Conservation (phyloP, 768 basidiomycete species). For the Suillus cothurnatus region DNA sequence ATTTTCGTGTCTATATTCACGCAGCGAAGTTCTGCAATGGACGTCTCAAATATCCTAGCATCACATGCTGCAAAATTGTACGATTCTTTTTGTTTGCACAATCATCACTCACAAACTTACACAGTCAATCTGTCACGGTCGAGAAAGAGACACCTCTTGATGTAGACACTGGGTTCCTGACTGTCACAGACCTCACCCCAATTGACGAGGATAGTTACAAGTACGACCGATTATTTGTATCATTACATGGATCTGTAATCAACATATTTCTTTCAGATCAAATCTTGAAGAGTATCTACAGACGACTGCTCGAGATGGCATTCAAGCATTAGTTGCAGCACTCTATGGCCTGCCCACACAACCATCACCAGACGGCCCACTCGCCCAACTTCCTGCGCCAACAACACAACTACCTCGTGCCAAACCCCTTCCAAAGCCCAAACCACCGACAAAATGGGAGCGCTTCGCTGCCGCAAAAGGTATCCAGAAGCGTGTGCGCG, state of each 20-base stretch:
- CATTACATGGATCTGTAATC: neutral
- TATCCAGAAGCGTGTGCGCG: constrained; percentile 76
- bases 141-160: constrained; percentile 82
- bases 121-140: constrained; percentile 66
- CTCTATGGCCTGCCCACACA: constrained; percentile 84
- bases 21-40: constrained; percentile 48
- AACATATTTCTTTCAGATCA: constrained; percentile 44
- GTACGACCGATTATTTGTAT: constrained; percentile 42
- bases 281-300: constrained; percentile 83
- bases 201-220: constrained; percentile 84
- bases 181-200: constrained; percentile 86
- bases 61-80: constrained; percentile 74
- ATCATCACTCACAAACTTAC: constrained; percentile 8
- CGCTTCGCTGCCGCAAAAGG: constrained; percentile 93
- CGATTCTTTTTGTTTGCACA: constrained; percentile 25
- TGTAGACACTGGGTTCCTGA: constrained; percentile 80
- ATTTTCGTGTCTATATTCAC: constrained; percentile 4
- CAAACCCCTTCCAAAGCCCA: constrained; percentile 92
- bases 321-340: constrained; percentile 75
- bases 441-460: constrained; percentile 96
- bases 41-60: constrained; percentile 79
- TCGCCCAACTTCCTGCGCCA: constrained; percentile 79
- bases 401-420: constrained; percentile 81
- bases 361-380: constrained; percentile 76
- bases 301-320: constrained; percentile 76